Evolutionary conservation across 768 basidiomycete genomes (phyloP), one percentile per base, ranked within the genome.

Genomic region (Boletus rubescentipes): DNA sequence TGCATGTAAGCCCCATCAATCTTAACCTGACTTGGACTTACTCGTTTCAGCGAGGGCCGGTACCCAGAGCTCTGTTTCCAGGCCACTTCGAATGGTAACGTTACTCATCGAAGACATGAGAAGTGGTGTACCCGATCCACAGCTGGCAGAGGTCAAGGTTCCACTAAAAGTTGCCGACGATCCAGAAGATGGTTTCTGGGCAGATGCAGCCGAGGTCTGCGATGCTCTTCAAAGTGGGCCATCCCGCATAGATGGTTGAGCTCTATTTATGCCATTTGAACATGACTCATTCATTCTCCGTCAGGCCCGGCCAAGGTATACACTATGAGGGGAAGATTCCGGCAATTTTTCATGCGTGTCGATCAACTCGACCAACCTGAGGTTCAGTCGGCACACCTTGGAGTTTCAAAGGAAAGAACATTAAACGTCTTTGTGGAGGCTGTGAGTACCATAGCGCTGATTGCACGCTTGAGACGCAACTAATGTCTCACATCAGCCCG

Each of bases 271-370:
- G 6, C 26, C 9, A n/a, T 46, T 42, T 4, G 15, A 41, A 11
- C 26, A 42, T 35, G 35, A 51, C 46, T 54, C 31, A 44, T 38
- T 23, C 40, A n/a, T 3, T 54, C 34, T 32, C 50, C 31, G 14
- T 41, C 34, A 87, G 86, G 86, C n/a, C 82, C 83, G 11, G 86
- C 86, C 26, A 83, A 79, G 63, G 83, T 84, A 29, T 89, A 80
- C 59, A 82, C 81, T 2, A 71, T 81, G 66, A 80, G 87, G 26
- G 86, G 86, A 30, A 81, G 79, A 70, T 89, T 84, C 66, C 77
- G 82, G 46, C 87, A 90, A 61, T 76, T 83, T 48, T 82, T 90
- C 61, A 74, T 89, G 62, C 80, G 85, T 30, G 77, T 89, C 26
- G 74, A 79, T 9, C 73, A 75, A 30, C 75, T 80, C 16, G 71